A percentile compares a stretch with the other conserved stretches of the same genome.
phyloP scores from a whole-genome alignment of 345 rosid genomes.

The Euphorbia pulcherrima region DNA sequence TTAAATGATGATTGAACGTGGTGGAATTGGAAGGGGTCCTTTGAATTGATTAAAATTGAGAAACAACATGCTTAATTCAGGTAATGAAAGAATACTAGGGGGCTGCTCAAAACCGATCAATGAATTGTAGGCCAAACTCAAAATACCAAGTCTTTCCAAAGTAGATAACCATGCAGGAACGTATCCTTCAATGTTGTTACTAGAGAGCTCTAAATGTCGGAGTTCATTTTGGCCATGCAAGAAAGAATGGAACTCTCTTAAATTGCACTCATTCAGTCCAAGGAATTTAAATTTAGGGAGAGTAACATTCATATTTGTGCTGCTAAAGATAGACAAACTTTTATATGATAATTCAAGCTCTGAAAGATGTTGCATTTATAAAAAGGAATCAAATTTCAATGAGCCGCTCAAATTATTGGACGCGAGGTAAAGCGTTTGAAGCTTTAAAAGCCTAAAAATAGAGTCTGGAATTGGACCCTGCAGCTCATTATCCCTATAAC shows the following conservation, averaged over 20 bases:
- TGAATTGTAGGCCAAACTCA: constrained; percentile 14
- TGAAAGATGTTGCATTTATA: no score
- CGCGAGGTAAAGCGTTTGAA: no score
- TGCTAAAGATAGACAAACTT: background rate
- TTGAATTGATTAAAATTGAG: constrained; percentile 13
- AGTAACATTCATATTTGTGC: background rate
- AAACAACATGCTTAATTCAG: rapidly evolving
- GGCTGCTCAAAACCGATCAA: constrained; percentile 19
- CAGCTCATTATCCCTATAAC: no score
- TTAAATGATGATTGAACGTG: no score
- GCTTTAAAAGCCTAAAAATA: no score
- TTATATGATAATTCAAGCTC: constrained; percentile 3
- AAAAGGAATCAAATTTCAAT: no score
- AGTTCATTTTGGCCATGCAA: constrained; percentile 9
- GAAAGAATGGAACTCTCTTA: constrained; percentile 18
- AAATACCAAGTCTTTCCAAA: rapidly evolving
- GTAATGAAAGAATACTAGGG: no score
- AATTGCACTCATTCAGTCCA: constrained; percentile 20
- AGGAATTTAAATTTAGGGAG: constrained; percentile 3
- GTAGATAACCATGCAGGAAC: background rate
- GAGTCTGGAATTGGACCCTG: no score
- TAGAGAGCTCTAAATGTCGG: background rate
- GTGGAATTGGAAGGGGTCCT: constrained; percentile 21
- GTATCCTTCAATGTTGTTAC: constrained; percentile 5
- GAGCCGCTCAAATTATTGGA: no score